A percentile compares a stretch with the other conserved stretches of the same genome.
These are phyloP conservation scores for Leishmania amazonensis DNA, from an alignment of 208 protist species.

Conservation along the genomic window DNA sequence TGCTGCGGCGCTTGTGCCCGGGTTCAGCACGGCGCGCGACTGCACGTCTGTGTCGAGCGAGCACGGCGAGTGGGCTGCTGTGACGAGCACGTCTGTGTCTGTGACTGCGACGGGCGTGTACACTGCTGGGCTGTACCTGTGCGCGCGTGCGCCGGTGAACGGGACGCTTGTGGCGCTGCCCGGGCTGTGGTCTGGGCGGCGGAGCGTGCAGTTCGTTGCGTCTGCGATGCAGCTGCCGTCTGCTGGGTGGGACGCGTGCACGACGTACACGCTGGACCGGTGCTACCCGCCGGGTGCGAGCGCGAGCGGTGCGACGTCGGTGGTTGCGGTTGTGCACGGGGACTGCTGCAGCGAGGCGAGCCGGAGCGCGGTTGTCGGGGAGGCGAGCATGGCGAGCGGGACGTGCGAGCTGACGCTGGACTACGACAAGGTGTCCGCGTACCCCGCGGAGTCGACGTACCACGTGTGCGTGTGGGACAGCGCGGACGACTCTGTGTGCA, in stretches of 20 bases:
- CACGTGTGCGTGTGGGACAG: constrained; percentile 60
- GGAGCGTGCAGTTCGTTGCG: constrained; percentile 29
- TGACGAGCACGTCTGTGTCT: constrained; percentile 31
- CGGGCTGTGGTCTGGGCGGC: not conserved
- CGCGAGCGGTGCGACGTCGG: constrained; percentile 12
- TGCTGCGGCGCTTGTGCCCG: constrained; percentile 34
- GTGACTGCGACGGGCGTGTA: constrained; percentile 38
- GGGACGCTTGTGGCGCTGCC: constrained; percentile 45
- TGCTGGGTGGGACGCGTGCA: constrained; percentile 39
- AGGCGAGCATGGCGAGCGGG: constrained; percentile 23
- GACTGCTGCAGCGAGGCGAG: constrained; percentile 48
- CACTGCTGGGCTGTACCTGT: constrained; percentile 43
- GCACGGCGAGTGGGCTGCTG: constrained; percentile 47
- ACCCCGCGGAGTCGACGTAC: constrained; percentile 36
- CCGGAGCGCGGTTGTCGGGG: constrained; percentile 18
- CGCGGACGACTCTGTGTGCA: constrained; percentile 51
- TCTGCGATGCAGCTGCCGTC: constrained; percentile 36
- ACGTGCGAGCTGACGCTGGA: constrained; percentile 44
- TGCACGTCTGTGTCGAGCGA: constrained; percentile 34
- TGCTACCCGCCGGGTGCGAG: constrained; percentile 40
- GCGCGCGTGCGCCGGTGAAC: constrained; percentile 58
- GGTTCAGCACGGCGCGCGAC: constrained; percentile 50
- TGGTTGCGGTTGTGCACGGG: constrained; percentile 49
- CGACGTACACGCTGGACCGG: constrained; percentile 16
- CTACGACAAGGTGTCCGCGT: constrained; percentile 18